These are phyloP conservation scores for Solanum corneliomulleri DNA, from an alignment of 257 asterid species.

Conservation along the genomic window DNA sequence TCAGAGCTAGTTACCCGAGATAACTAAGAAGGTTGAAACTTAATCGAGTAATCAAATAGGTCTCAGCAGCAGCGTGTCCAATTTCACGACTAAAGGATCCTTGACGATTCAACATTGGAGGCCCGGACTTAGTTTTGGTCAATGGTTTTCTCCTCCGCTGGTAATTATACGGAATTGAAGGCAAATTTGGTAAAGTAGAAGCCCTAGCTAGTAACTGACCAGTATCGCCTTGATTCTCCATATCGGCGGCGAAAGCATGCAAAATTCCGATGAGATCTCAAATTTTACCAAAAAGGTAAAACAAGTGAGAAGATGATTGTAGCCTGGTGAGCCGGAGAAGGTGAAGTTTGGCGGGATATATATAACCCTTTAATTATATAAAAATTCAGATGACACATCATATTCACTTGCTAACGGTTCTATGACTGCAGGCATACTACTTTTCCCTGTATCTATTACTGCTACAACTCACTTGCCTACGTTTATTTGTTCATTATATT, in stretches of 20 bases:
- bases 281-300: neutral
- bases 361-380: too few species aligned
- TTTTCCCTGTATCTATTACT: neutral
- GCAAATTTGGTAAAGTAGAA: conserved; percentile 38
- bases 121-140: conserved; percentile 26
- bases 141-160: conserved; percentile 34
- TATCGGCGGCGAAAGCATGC: neutral
- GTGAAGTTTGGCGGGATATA: neutral
- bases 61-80: conserved; percentile 93
- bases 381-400: neutral
- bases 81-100: conserved; percentile 63
- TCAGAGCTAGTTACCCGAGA: conserved; percentile 42
- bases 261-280: neutral
- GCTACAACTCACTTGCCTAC: neutral
- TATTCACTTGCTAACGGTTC: neutral
- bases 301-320: neutral
- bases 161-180: conserved; percentile 8
- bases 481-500: too few species aligned
- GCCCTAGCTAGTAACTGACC: conserved; percentile 9
- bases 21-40: conserved; percentile 74
- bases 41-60: conserved; percentile 79
- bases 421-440: neutral
- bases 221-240: neutral
- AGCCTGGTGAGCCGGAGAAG: neutral
- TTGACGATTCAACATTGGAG: conserved; percentile 30